These are phyloP conservation scores for Musa acuminata DNA, from an alignment of 176 grass and related monocot species.

Conservation along the genomic window DNA sequence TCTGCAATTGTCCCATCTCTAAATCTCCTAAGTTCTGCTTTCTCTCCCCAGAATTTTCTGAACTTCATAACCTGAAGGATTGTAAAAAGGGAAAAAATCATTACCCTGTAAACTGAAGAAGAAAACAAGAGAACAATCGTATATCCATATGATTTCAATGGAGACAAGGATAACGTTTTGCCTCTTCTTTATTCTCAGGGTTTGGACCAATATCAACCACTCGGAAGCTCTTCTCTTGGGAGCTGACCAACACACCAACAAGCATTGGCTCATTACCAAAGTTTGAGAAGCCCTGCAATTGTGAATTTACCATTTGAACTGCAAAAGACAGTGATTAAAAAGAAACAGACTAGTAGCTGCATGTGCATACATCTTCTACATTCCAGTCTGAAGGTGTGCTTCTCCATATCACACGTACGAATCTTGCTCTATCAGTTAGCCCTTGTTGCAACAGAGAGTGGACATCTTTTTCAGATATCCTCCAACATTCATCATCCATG, in stretches of 20 bases:
- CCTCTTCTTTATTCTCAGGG: conserved; percentile 69
- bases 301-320: conserved; percentile 7
- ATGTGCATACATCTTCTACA: conserved; percentile 60
- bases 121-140: not conserved
- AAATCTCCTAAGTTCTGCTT: conserved; percentile 92
- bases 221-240: conserved; percentile 60
- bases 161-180: conserved; percentile 23
- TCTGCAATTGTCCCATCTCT: conserved; percentile 93
- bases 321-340: not conserved
- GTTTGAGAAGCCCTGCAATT: conserved; percentile 70
- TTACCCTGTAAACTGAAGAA: conserved; percentile 25
- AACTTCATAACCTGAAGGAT: conserved; percentile 51
- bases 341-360: not conserved
- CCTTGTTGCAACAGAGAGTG: conserved; percentile 58
- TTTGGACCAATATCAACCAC: conserved; percentile 81
- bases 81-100: not conserved
- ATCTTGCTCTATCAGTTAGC: conserved; percentile 87
- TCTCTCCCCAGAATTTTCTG: conserved; percentile 88
- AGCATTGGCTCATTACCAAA: conserved; percentile 59
- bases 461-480: conserved; percentile 58
- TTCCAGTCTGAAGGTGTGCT: conserved; percentile 87
- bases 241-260: conserved; percentile 56
- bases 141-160: not conserved
- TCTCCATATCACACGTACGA: conserved; percentile 69
- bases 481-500: conserved; percentile 83